Evolutionary conservation across 306 rosid genomes (phyloP), one percentile per base, ranked within the genome.

Genomic region (Lithocarpus polystachyus): DNA sequence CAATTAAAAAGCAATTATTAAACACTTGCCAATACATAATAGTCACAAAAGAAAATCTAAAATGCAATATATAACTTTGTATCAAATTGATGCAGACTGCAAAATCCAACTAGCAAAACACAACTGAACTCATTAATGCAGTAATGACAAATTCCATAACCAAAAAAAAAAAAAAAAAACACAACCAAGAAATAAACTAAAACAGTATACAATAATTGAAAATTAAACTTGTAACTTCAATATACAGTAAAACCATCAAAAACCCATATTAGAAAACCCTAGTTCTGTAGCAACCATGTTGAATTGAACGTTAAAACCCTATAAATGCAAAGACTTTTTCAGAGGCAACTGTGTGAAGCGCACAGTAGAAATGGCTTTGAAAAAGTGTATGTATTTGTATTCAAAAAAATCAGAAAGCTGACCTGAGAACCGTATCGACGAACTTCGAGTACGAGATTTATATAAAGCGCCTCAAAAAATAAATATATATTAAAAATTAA

Each of bases 191-290:
- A 48, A 48, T 12, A 10, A 48, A 48, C 17, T 48, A 48, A 48
- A 48, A 48, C 53, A 48, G 53, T 48, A 48, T 48, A 48, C 13
- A 48, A 48, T 48, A 10, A 48, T 48, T 48, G 53, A 48, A 48
- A 48, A 48, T 48, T 48, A 48, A 48, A 48, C 53, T 48, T 48
- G 15, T 48, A 48, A 48, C 53, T 48, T 48, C 53, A 48, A 48
- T 48, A 48, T 48, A 48, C 82, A 61, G 19, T 31, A 54, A 54
- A 53, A 64, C 70, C 45, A 17, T 4, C 0, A 62, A 74, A 23
- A 78, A 59, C 82, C 86, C 80, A 57, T 35, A 59, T 74, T 56
- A 28, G 45, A 67, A 79, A 83, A 75, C 83, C 86, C 83, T 79
- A 74, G 68, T 24, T 78, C 75, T 71, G 0, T 5, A 67, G 23